A percentile compares a stretch with the other conserved stretches of the same genome.
phyloP scores from a whole-genome alignment of 352 stramenopile species.

The Stephanocyclus meneghinianus region DNA sequence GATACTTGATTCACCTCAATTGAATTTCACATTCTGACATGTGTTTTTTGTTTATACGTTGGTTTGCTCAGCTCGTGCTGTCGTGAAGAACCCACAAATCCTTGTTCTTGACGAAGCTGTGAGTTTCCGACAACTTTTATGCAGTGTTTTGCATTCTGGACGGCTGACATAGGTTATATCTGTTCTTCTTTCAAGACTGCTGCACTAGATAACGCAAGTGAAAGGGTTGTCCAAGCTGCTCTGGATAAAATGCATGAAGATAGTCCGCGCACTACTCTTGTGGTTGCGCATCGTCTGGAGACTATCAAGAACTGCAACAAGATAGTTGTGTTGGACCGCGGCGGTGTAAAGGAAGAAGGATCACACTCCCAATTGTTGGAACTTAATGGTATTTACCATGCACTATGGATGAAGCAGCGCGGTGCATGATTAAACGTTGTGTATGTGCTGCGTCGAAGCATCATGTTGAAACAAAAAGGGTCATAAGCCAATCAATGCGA shows the following conservation, averaged over 20 bases:
- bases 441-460: no score
- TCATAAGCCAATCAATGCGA: no score
- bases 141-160: not conserved
- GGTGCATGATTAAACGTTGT: no score
- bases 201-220: conserved; percentile 73
- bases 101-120: conserved; percentile 20
- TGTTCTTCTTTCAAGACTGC: conserved; percentile 53
- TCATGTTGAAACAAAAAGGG: no score
- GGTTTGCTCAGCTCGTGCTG: conserved; percentile 67
- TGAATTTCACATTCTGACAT: not conserved
- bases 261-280: conserved; percentile 80
- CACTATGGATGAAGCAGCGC: not conserved
- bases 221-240: conserved; percentile 79
- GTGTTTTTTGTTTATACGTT: no score
- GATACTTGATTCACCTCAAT: not conserved
- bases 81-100: conserved; percentile 56
- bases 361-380: conserved; percentile 81
- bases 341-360: conserved; percentile 86
- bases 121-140: not conserved
- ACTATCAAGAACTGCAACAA: conserved; percentile 82
- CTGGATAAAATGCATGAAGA: conserved; percentile 65
- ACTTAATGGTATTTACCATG: not conserved
- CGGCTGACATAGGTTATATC: not conserved
- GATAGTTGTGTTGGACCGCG: conserved; percentile 86
- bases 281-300: conserved; percentile 88